Evolutionary conservation across 139 green algal species (phyloP).

Genomic region (Ulvella scutata): DNA sequence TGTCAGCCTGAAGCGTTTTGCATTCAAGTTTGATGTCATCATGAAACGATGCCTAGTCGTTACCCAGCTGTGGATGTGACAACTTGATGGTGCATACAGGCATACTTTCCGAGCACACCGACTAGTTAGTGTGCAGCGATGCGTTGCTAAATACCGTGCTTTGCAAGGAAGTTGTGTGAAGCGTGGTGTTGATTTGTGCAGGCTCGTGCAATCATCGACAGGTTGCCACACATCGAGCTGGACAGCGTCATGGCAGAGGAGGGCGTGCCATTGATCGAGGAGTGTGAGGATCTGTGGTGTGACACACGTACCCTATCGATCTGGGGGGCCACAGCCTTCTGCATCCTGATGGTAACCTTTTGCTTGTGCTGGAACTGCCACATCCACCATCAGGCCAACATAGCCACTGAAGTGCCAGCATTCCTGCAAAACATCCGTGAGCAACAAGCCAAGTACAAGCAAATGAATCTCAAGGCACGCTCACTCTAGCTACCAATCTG

Average conservation of each 20-base stretch:
- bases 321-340: background rate
- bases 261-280: background rate
- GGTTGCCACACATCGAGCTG: background rate
- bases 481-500: no score
- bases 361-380: background rate
- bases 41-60: no score
- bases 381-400: background rate
- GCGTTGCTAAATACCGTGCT: no score
- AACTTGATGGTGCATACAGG: no score
- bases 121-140: no score
- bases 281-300: background rate
- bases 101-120: no score
- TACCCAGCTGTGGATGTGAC: no score
- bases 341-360: background rate
- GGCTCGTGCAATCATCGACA: background rate
- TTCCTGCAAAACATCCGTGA: conserved; percentile 1
- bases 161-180: no score
- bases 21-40: no score
- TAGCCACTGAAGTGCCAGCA: background rate
- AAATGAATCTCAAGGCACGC: no score
- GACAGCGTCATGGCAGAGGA: background rate
- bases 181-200: no score
- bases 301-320: background rate
- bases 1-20: no score
- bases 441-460: background rate